Base-by-base conservation (phyloP, 169 alveolate genomes). In the Eimeria necatrix region DNA sequence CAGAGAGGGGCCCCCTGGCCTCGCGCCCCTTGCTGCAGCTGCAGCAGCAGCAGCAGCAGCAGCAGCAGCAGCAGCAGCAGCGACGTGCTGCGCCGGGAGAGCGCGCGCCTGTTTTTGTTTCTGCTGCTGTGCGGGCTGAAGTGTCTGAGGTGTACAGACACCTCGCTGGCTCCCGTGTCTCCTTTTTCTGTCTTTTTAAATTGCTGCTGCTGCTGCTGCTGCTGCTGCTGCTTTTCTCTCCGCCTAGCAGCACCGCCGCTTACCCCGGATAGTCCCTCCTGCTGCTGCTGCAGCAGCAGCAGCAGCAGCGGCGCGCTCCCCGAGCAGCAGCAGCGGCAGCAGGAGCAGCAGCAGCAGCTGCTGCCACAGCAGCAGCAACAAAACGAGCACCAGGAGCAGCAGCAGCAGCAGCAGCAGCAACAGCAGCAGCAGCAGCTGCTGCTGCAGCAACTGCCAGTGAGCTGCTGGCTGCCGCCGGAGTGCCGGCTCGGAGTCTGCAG, bases 61-160 rank as follows among this genome's bases (percentile, higher is more conserved):
- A 14, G 41, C 76, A 64, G 41, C 76, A n/a, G 26, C 76, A 64
- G 41, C 76, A 64, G 76, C 76, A 64, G 76, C 76, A 64, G 76
- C 76, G 26, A 8, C 5, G 76, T 9, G 76, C 32, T 10, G 41
- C 20, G 76, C 20, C 32, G 9, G 14, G 76, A 24, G 76, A 10
- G 76, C 76, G 32, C 76, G 41, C 76, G 76, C 41, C 76, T 10
- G 41, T 64, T 64, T n/a, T n/a, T 64, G 76, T 64, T 10, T 10
- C 76, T 64, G 76, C 26, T 64, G 76, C 76, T 64, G 14, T 64
- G 76, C 26, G 76, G 76, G 41, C 26, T 64, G 41, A 24, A 9
- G 26, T 64, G 76, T 10, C 14, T 64, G 41, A 10, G 76, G 26
- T 8, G 41, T 9, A 10, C 20, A 8, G 9, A 24, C 9, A 10